Base-by-base conservation (phyloP, 768 basidiomycete species). In the Auricularia cornea region DNA sequence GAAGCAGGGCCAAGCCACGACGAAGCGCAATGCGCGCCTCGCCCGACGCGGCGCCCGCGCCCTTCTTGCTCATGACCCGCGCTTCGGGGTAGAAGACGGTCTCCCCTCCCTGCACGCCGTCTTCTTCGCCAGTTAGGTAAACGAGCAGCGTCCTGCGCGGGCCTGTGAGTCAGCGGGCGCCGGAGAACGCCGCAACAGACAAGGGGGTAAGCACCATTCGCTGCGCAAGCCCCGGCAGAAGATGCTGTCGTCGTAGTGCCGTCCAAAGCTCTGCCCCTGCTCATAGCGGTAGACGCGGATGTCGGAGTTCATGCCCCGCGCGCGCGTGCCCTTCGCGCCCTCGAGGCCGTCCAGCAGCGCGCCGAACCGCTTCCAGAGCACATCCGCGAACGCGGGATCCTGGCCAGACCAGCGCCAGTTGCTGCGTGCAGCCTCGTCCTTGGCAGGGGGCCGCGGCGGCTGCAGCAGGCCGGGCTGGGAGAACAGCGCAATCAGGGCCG, bases 211-310 rank as follows among this genome's bases (percentile, higher is more conserved):
- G 61, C 28, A 38, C 32, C 33, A 52, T 35, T 51, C 29, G 48
- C 59, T 26, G 44, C 30, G 23, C 40, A 60, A 8, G 38, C 59
- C 44, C 62, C 69, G 16, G 28, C 20, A 16, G 30, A 57, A 57
- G 30, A 88, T 83, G 23, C 84, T 83, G 68, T 89, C 88, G 66
- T 91, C 89, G 68, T 90, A 91, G 71, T 90, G 89, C 16, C 84
- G 82, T 26, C 87, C 87, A 72, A 91, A 90, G 72, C 85, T 81
- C 65, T 88, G 86, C 0, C 77, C 77, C 29, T 82, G 74, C 2
- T 79, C 78, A 70, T 89, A 90, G 67, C 85, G 85, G 72, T 90
- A 90, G 65, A 90, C 71, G 31, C 90, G 77, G 33, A 91, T 90
- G 69, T 90, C 90, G 2, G 86, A 81, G 72, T 90, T 91, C 62